A percentile compares a stretch with the other conserved stretches of the same genome.
phyloP scores from a whole-genome alignment of 1,284 basidiomycete genomes.

The Cutaneotrichosporon dermatis region DNA sequence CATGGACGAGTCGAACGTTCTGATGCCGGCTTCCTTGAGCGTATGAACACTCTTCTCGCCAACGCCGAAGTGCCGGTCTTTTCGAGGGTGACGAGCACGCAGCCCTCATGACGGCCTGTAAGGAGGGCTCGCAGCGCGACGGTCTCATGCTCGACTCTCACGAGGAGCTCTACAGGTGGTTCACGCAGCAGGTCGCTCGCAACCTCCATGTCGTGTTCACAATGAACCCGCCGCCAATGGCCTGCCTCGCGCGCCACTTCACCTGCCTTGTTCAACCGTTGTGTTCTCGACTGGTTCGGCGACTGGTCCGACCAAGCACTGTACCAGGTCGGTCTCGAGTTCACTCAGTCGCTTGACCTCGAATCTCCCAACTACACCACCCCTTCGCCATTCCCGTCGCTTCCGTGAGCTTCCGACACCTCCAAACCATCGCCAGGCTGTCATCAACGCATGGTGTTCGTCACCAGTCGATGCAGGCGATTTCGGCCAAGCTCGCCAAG shows the following conservation, averaged over 20 bases:
- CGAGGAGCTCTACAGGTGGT: slow-evolving; percentile 95
- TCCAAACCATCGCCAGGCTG: slow-evolving; percentile 66
- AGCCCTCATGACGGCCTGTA: slow-evolving; percentile 95
- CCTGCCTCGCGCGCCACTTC: slow-evolving; percentile 89
- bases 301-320: slow-evolving; percentile 98
- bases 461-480: slow-evolving; percentile 87
- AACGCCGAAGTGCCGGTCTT: slow-evolving; percentile 97
- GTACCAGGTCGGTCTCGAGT: slow-evolving; percentile 93
- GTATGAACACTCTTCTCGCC: slow-evolving; percentile 98
- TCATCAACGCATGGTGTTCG: slow-evolving; percentile 92
- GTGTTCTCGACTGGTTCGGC: slow-evolving; percentile 96
- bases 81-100: slow-evolving; percentile 98
- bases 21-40: slow-evolving; percentile 98
- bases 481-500: slow-evolving; percentile 83
- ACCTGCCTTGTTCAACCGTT: slow-evolving; percentile 95
- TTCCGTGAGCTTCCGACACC: slow-evolving; percentile 77
- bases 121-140: slow-evolving; percentile 95
- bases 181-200: slow-evolving; percentile 91
- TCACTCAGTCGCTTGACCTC: slow-evolving; percentile 85
- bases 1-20: slow-evolving; percentile 99
- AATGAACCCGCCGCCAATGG: slow-evolving; percentile 99
- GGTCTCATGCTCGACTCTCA: slow-evolving; percentile 97
- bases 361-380: slow-evolving; percentile 74
- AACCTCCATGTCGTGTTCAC: slow-evolving; percentile 98
- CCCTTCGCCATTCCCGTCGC: slow-evolving; percentile 75